A percentile compares a stretch with the other conserved stretches of the same genome.
Evolutionary conservation across 352 stramenopile genomes (phyloP).

Genomic region (Blastocystis sp.): DNA sequence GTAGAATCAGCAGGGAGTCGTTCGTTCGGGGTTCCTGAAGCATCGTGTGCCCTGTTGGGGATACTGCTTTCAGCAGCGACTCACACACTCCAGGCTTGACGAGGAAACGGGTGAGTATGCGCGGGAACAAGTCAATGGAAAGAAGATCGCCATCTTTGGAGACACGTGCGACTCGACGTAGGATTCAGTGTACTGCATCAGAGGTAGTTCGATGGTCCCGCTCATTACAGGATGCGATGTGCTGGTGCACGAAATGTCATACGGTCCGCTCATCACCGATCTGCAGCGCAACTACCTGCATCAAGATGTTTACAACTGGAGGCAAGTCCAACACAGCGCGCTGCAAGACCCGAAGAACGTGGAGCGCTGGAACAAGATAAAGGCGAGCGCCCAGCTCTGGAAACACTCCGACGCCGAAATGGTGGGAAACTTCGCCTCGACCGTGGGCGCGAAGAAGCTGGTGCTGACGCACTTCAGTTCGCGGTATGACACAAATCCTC

Average conservation of each 20-base stretch:
- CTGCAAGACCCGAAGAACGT: background rate
- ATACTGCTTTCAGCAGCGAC: constrained; percentile 26
- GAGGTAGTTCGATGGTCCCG: background rate
- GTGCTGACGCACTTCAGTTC: constrained; percentile 86
- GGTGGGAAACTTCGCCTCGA: constrained; percentile 81
- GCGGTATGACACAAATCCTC: constrained; percentile 74
- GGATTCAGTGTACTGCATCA: background rate
- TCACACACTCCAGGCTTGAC: constrained; percentile 27
- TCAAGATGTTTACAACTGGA: background rate
- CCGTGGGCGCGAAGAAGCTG: constrained; percentile 81
- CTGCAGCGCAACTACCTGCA: background rate
- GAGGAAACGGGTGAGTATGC: background rate
- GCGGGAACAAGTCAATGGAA: background rate
- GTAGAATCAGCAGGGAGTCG: constrained; percentile 18
- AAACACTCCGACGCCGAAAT: constrained; percentile 86
- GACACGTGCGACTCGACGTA: constrained; percentile 59
- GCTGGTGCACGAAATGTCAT: constrained; percentile 71
- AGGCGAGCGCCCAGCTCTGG: constrained; percentile 79
- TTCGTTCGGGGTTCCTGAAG: constrained; percentile 17
- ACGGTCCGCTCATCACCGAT: constrained; percentile 9
- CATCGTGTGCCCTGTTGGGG: constrained; percentile 58
- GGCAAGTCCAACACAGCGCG: background rate
- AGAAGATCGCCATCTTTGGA: constrained; percentile 66
- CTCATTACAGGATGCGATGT: constrained; percentile 50
- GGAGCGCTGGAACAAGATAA: constrained; percentile 76